Percentiles rank a stretch among this genome's conserved stretches.
Conservation (phyloP, 2,329 filamentous ascomycete species). For the Colletotrichum ledebouriae region DNA sequence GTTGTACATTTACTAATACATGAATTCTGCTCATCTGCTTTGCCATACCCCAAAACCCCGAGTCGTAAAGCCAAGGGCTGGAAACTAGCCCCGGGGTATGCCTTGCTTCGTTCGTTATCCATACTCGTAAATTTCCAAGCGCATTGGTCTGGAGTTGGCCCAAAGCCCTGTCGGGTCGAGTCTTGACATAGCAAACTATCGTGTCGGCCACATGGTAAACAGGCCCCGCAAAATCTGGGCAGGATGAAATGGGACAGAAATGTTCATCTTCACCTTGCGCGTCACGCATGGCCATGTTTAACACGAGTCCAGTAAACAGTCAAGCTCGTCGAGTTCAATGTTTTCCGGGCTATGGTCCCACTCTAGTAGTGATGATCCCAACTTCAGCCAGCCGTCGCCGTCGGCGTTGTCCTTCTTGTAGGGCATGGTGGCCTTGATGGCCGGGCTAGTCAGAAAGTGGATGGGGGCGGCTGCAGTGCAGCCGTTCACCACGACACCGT, state of each 20-base stretch:
- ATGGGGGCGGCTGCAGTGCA: slow-evolving; percentile 45
- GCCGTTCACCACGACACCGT: slow-evolving; percentile 44
- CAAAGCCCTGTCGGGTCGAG: neutral
- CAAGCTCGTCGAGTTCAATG: slow-evolving; percentile 93
- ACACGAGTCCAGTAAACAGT: slow-evolving; percentile 84
- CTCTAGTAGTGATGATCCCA: slow-evolving; percentile 61
- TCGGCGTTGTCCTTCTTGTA: slow-evolving; percentile 54
- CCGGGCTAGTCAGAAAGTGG: slow-evolving; percentile 66
- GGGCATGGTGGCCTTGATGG: slow-evolving; percentile 62
- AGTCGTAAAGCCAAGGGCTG: no score
- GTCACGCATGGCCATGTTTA: slow-evolving; percentile 52
- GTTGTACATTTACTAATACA: slow-evolving; percentile 27
- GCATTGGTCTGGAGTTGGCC: no score
- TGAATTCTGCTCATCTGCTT: neutral
- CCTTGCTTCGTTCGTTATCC: neutral
- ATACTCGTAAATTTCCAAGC: neutral
- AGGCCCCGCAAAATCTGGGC: neutral
- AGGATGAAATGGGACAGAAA: slow-evolving; percentile 2
- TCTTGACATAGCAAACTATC: neutral
- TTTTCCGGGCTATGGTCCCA: slow-evolving; percentile 85
- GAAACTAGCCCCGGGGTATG: no score
- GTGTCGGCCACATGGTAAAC: no score
- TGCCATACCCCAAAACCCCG: no score
- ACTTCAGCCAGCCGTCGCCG: slow-evolving; percentile 58
- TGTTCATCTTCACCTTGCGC: slow-evolving; percentile 27